Evolutionary conservation across 345 rosid species (phyloP).

Genomic region (Salix arbutifolia): DNA sequence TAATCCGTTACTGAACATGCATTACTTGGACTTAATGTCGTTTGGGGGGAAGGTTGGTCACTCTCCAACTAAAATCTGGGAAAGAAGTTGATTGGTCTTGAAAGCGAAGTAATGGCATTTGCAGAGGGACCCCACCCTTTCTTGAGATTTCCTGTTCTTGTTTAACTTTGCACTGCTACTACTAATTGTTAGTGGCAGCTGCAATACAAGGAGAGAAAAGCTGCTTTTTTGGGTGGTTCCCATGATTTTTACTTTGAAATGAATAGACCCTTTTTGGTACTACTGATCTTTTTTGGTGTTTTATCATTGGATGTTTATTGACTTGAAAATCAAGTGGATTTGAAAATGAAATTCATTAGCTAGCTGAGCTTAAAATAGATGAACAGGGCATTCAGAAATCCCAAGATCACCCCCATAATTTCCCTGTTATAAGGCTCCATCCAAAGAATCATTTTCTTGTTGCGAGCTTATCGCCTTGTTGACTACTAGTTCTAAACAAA

Average conservation of each 20-base stretch:
- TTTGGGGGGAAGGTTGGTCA: constrained; percentile 7
- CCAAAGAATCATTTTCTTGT: neutral
- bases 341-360: neutral
- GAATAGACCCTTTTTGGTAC: neutral
- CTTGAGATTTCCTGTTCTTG: neutral
- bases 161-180: neutral
- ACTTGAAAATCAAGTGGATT: constrained; percentile 2
- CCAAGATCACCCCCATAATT: neutral
- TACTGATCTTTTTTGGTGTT: neutral
- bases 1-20: constrained; percentile 1
- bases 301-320: neutral
- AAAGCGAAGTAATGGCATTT: constrained; percentile 52
- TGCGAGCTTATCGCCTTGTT: neutral
- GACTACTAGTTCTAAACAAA: neutral
- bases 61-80: constrained; percentile 24
- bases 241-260: neutral
- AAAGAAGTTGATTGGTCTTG: constrained; percentile 49
- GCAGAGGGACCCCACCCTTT: constrained; percentile 34
- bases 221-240: constrained; percentile 17
- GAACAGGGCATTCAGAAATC: neutral
- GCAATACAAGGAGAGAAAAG: constrained; percentile 4
- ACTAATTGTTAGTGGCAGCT: neutral
- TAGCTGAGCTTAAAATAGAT: neutral
- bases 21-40: constrained; percentile 23
- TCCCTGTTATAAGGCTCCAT: neutral